Evolutionary conservation across 2,329 filamentous ascomycete genomes (phyloP), one percentile per base, ranked within the genome.

Genomic region (Fusarium odoratissimum): DNA sequence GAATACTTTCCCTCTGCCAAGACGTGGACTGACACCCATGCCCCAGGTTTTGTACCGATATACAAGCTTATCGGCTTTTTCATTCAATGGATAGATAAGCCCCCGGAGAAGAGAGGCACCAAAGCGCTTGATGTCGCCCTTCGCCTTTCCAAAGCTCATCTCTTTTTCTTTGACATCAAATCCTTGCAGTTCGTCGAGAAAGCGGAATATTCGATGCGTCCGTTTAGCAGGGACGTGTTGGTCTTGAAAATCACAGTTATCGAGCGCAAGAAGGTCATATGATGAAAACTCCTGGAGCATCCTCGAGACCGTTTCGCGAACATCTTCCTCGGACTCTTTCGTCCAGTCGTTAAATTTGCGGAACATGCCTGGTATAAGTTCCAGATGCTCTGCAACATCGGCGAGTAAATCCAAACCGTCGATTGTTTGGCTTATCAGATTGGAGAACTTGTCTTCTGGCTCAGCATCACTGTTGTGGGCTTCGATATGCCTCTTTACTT

Each of bases 111-210:
- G 46, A 13, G 71, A 77, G 19, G 76, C 65, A 8, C 74, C 75
- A n/a, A 77, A 62, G 10, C 76, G 75, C 58, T 75, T 77, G 17
- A 77, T 52, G 41, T 77, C 76, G 1, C 74, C 69, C 37, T 60
- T 69, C 45, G 71, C 76, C 46, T 70, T 48, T 4, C 75, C 75
- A 3, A 58, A 35, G 9, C 45, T 70, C 49, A 38, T 54, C 23
- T 54, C 49, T 25, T 38, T 37, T 62, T 42, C 9, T 61, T 56
- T 13, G 33, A 42, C 6, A 16, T 31, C 28, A 42, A 68, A 73
- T 11, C 67, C 69, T 48, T 77, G 76, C 21, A 64, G 51, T 61
- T 77, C 64, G 16, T 77, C 73, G 10, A 77, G 67, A 45, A 77
- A 68, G 12, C 35, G 52, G 35, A 65, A 71, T 16, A 77, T 54